Conservation (phyloP, 768 basidiomycete genomes). For the Multifurca ochricompacta region DNA sequence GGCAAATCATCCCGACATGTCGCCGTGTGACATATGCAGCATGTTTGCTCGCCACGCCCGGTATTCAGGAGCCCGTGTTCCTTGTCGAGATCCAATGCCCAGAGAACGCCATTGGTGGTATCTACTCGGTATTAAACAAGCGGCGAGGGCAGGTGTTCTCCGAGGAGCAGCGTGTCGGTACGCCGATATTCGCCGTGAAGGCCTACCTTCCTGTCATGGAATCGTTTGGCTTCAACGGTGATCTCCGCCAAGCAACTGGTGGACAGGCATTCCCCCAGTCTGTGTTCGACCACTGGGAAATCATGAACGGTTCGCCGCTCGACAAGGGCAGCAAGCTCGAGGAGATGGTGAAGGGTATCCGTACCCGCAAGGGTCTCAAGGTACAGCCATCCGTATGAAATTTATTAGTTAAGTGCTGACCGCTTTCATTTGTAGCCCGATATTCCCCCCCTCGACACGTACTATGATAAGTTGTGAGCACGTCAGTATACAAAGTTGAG, state of each 20-base stretch:
- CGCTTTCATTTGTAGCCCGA: conserved; percentile 50
- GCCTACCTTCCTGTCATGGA: conserved; percentile 88
- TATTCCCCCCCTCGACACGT: conserved; percentile 77
- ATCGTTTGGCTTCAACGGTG: conserved; percentile 97
- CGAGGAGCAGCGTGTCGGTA: conserved; percentile 94
- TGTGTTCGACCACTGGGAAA: conserved; percentile 91
- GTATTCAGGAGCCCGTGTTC: conserved; percentile 95
- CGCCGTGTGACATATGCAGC: conserved; percentile 96
- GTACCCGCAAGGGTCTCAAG: conserved; percentile 94
- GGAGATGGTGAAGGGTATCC: conserved; percentile 72
- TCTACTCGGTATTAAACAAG: conserved; percentile 90
- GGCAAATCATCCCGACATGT: conserved; percentile 95
- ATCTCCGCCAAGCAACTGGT: conserved; percentile 82
- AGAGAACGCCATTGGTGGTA: conserved; percentile 94
- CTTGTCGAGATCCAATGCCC: conserved; percentile 98
- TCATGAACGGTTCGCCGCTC: conserved; percentile 73
- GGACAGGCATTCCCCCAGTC: conserved; percentile 98
- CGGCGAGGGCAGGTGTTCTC: conserved; percentile 98
- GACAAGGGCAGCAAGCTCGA: conserved; percentile 92
- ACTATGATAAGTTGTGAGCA: conserved; percentile 86
- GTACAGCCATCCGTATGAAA: conserved; percentile 27
- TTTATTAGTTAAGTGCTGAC: conserved; percentile 15
- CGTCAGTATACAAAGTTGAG: background rate
- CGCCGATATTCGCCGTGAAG: conserved; percentile 99
- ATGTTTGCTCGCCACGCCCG: conserved; percentile 82